These are phyloP conservation scores for Cladorrhinum samala DNA, from an alignment of 495 filamentous ascomycete species.

Conservation along the genomic window DNA sequence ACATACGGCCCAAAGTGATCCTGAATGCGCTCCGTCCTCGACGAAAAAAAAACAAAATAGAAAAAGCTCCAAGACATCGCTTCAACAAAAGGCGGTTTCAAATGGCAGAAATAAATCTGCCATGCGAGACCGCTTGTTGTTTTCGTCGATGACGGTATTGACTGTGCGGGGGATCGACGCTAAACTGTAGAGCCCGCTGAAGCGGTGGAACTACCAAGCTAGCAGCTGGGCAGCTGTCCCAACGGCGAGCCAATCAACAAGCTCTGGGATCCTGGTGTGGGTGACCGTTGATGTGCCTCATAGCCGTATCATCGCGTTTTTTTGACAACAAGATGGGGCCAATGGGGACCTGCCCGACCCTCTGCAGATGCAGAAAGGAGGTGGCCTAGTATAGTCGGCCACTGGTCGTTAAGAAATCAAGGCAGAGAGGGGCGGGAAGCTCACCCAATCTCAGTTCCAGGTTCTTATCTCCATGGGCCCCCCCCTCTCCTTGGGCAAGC, in stretches of 20 bases:
- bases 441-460: neutral
- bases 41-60: too few species aligned
- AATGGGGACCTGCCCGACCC: neutral
- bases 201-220: neutral
- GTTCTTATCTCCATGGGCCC: neutral
- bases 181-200: neutral
- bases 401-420: too few species aligned
- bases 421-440: neutral
- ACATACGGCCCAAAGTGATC: too few species aligned
- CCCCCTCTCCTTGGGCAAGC: neutral
- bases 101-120: conserved; percentile 5
- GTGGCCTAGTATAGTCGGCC: too few species aligned
- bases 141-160: neutral
- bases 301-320: neutral
- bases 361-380: neutral
- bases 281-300: conserved; percentile 3
- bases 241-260: too few species aligned
- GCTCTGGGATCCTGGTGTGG: too few species aligned
- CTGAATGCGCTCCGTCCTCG: too few species aligned
- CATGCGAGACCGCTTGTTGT: neutral
- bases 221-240: neutral
- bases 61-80: too few species aligned
- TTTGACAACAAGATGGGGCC: neutral
- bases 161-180: neutral
- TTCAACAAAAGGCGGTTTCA: conserved; percentile 5